These are phyloP conservation scores for Dendryphion nanum DNA, from an alignment of 2,329 filamentous ascomycete genomes.

Conservation along the genomic window DNA sequence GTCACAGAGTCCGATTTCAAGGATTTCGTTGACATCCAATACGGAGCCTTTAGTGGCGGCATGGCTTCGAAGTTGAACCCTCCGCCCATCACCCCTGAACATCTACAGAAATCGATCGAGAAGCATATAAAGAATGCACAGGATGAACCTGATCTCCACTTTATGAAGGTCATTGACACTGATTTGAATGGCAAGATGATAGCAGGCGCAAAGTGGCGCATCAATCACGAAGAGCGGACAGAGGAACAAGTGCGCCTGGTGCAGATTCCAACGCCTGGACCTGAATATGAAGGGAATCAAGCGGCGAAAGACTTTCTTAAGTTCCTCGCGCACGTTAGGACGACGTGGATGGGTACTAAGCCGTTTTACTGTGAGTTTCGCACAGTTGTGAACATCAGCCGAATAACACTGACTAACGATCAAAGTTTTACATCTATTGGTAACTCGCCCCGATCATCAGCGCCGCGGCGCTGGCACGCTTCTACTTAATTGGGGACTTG, in stretches of 20 bases:
- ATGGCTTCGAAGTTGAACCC: conserved; percentile 24
- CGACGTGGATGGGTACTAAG: conserved; percentile 32
- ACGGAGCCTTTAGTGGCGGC: conserved; percentile 26
- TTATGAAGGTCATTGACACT: conserved; percentile 35
- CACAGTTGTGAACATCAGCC: background rate
- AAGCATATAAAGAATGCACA: conserved; percentile 25
- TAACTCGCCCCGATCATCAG: conserved; percentile 41
- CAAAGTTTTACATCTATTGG: conserved; percentile 32
- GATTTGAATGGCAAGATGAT: conserved; percentile 32
- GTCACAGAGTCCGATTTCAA: conserved; percentile 26
- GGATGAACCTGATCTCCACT: conserved; percentile 25
- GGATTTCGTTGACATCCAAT: conserved; percentile 26
- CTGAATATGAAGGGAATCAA: conserved; percentile 22
- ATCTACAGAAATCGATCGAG: conserved; percentile 15
- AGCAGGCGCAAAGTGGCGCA: conserved; percentile 36
- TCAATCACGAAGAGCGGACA: conserved; percentile 31
- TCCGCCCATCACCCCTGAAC: conserved; percentile 15
- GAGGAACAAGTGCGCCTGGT: conserved; percentile 29
- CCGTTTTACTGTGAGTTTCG: conserved; percentile 32
- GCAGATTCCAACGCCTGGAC: conserved; percentile 22
- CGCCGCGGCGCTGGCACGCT: conserved; percentile 42
- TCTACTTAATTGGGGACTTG: conserved; percentile 41
- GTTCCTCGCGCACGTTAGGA: conserved; percentile 23
- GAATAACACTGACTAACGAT: background rate
- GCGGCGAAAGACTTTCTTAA: conserved; percentile 27